Evolutionary conservation across 208 protist genomes (phyloP).

Genomic region (Crithidia fasciculata): DNA sequence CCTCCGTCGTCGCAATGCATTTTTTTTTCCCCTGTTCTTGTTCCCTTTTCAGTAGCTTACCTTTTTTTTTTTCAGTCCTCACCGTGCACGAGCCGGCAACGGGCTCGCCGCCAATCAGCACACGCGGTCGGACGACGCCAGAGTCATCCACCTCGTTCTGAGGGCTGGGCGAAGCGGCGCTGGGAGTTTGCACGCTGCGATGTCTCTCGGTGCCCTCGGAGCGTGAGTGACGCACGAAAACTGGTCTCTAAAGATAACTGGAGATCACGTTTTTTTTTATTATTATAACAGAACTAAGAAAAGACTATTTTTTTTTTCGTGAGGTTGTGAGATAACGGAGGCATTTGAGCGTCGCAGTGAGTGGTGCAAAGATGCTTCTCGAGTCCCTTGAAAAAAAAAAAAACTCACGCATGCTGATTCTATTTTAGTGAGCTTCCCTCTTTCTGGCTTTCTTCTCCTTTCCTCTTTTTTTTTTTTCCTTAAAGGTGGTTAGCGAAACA

Average conservation of each 20-base stretch:
- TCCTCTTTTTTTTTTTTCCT: background rate
- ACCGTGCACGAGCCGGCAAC: background rate
- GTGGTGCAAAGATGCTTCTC: too few relatives aligned
- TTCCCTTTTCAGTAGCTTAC: background rate
- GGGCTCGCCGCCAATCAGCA: too few relatives aligned
- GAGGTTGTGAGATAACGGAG: too few relatives aligned
- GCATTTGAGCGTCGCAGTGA: too few relatives aligned
- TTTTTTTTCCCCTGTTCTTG: background rate
- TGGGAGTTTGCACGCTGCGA: too few relatives aligned
- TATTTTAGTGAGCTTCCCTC: background rate
- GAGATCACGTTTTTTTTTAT: background rate
- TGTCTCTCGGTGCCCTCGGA: too few relatives aligned
- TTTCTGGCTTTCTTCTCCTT: background rate
- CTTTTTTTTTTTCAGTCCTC: background rate
- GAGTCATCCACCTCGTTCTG: slow-evolving; percentile 2
- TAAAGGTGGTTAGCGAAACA: background rate
- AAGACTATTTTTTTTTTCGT: background rate
- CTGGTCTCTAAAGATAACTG: background rate
- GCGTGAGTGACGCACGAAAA: too few relatives aligned
- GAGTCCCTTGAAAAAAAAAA: too few relatives aligned
- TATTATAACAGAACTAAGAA: background rate
- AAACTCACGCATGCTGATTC: too few relatives aligned
- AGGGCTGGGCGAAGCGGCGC: background rate
- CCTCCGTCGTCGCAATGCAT: too few relatives aligned
- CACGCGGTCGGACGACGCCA: slow-evolving; percentile 9